These are phyloP conservation scores for Cryptosporidium ubiquitum DNA, from an alignment of 169 alveolate species.

Conservation along the genomic window DNA sequence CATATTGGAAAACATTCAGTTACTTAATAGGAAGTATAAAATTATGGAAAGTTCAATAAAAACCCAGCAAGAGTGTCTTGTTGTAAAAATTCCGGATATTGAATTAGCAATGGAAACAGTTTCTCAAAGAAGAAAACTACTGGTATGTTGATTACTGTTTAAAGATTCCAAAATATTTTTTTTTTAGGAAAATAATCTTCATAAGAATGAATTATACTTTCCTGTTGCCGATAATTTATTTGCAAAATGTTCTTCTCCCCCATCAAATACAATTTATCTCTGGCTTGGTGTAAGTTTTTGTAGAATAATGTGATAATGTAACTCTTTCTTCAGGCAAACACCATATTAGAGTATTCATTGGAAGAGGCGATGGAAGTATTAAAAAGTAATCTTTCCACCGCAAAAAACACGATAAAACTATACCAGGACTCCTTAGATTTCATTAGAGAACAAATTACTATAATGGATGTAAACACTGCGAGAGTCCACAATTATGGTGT, in stretches of 20 bases:
- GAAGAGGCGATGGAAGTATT: conserved; percentile 87
- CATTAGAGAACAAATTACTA: conserved; percentile 86
- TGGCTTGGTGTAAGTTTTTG: conserved; percentile 87
- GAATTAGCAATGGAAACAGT: conserved; percentile 63
- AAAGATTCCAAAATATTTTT: neutral
- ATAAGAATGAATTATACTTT: conserved; percentile 23
- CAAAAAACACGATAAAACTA: conserved; percentile 76
- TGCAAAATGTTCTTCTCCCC: conserved; percentile 85
- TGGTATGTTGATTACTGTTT: conserved; percentile 26
- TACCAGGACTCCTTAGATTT: conserved; percentile 83
- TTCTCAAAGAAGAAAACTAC: conserved; percentile 33
- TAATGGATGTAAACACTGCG: conserved; percentile 89
- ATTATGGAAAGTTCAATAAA: conserved; percentile 56
- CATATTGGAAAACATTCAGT: conserved; percentile 48
- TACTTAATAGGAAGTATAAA: conserved; percentile 62
- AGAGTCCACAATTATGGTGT: conserved; percentile 88
- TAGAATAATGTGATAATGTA: neutral
- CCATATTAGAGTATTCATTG: conserved; percentile 87
- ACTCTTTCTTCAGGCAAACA: conserved; percentile 84
- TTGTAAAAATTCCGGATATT: conserved; percentile 61
- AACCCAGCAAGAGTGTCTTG: conserved; percentile 56
- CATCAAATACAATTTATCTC: conserved; percentile 83
- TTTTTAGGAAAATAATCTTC: neutral
- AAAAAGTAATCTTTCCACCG: conserved; percentile 81
- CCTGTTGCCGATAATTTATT: conserved; percentile 85